Base-by-base conservation (phyloP, 345 rosid species). In the Gossypium turneri region DNA sequence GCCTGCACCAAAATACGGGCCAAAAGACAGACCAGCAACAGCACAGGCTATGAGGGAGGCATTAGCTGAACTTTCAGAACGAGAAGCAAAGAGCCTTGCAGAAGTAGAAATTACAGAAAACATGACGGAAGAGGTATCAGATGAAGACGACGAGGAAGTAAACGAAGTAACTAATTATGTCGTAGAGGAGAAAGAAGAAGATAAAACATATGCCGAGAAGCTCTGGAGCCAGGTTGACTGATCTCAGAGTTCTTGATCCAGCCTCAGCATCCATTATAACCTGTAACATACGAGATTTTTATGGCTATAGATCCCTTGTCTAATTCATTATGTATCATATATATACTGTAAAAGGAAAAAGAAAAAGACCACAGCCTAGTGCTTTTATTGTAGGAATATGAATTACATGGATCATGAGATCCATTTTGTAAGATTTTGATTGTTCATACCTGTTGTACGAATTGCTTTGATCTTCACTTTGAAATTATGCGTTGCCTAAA, bases 11-110 rank as follows among this genome's bases (percentile, higher is more conserved):
- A 90, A 82, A 79, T 94, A 92, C 48, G 79, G 82, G 77, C 73
- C 88, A 43, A 78, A 72, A 24, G 97, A 92, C 72, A 78, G 83
- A 72, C 98, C 98, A 38, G 97, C 97, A 62, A 94, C 98, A 65
- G 83, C 79, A 17, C 82, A 73, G 80, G 92, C 97, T 61, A 88
- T 89, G 97, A 85, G 81, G 66, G 93, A 90, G 76, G 94, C 86
- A 2, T 79, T 81, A 20, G 78, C 87, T 34, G 89, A 86, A 80
- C 79, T 76, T 13, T 64, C 44, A 29, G 86, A 78, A 56, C 56
- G 77, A 72, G 86, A 75, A 70, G 82, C 79, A 75, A 81, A 76
- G 57, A 76, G 67, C 19, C 68, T 48, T 67, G 77, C 55, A 50
- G 94, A 88, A 70, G 79, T 55, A 67, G 81, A 79, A 56, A 73